Conservation (phyloP, 164 flowering plant genomes). For the grape (Vitis vinifera) region ASM3070453v1 NC_081808.1:17674001-17674500, state of each 20-base stretch:
- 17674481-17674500: slow-evolving; percentile 55
- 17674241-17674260: too few species aligned
- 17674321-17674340: background rate
- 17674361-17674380: slow-evolving; percentile 3
- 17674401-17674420: slow-evolving; percentile 46
- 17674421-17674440: slow-evolving; percentile 91
- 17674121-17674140: too few species aligned
- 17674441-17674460: slow-evolving; percentile 80
- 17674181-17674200: background rate
- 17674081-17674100: too few species aligned
- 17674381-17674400: slow-evolving; percentile 19
- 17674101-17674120: too few species aligned
- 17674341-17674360: background rate
- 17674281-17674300: background rate
- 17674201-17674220: background rate
- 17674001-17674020: too few species aligned
- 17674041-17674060: too few species aligned
- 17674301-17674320: background rate
- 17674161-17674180: background rate
- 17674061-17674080: too few species aligned
- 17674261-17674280: background rate
- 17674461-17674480: slow-evolving; percentile 49
- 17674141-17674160: too few species aligned
- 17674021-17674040: too few species aligned
- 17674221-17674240: too few species aligned